Conservation (phyloP, 2,329 filamentous ascomycete genomes). For the Talaromyces albobiverticillius region DNA sequence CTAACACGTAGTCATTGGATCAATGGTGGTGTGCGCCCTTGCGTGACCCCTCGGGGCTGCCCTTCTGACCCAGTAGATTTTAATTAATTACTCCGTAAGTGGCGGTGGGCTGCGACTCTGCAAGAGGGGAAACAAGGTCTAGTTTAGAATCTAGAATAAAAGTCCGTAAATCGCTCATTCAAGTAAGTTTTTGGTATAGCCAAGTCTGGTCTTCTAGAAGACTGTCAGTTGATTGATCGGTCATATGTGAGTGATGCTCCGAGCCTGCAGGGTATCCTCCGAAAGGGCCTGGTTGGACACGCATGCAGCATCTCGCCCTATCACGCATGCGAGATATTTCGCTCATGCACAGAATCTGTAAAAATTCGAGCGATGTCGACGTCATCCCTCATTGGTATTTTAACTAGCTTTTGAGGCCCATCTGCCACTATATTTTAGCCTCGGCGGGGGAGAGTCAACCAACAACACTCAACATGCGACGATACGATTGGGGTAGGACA, state of each 20-base stretch:
- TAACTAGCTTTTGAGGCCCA: neutral
- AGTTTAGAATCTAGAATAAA: too few species aligned
- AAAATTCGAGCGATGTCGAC: neutral
- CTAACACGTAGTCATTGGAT: conserved; percentile 1
- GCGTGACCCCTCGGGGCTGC: neutral
- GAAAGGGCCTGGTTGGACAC: too few species aligned
- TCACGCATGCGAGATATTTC: neutral
- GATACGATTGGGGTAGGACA: too few species aligned
- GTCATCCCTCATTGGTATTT: neutral
- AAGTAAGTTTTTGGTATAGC: too few species aligned
- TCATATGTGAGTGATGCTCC: too few species aligned
- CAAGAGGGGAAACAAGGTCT: neutral
- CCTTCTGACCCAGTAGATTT: neutral
- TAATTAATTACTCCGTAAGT: neutral
- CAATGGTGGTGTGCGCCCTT: neutral
- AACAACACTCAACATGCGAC: too few species aligned
- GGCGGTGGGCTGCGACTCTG: neutral
- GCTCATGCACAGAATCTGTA: neutral
- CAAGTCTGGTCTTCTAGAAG: too few species aligned
- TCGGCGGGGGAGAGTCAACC: neutral
- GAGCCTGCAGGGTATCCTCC: too few species aligned
- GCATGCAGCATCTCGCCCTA: neutral
- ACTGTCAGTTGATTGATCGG: too few species aligned
- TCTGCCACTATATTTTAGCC: neutral
- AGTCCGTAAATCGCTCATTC: too few species aligned